Evolutionary conservation across 768 basidiomycete genomes (phyloP).

Genomic region (Strobilomyces confusus): DNA sequence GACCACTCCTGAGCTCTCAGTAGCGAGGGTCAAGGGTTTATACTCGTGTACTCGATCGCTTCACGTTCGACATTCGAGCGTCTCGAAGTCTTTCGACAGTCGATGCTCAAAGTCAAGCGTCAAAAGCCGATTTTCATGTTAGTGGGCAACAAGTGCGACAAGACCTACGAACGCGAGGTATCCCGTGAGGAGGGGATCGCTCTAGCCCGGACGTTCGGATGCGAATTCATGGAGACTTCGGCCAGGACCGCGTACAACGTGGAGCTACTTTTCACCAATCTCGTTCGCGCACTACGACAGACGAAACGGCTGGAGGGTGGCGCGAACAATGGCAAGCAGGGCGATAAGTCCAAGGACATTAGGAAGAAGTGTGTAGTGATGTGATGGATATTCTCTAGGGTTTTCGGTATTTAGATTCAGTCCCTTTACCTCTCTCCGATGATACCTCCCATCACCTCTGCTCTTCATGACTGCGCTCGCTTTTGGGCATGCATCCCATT

Average conservation of each 20-base stretch:
- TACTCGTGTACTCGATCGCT: conserved; percentile 94
- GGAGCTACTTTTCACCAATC: conserved; percentile 81
- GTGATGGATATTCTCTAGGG: conserved; percentile 65
- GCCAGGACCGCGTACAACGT: conserved; percentile 94
- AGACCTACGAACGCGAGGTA: conserved; percentile 86
- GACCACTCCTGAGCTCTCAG: conserved; percentile 8
- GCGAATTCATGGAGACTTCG: conserved; percentile 95
- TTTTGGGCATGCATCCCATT: conserved; percentile 23
- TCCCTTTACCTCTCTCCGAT: conserved; percentile 68
- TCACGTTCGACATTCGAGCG: conserved; percentile 91
- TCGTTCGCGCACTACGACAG: conserved; percentile 79
- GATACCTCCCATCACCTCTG: conserved; percentile 60
- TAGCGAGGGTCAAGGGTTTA: conserved; percentile 97
- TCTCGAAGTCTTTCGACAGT: conserved; percentile 84
- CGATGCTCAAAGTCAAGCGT: conserved; percentile 85
- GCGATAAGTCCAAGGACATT: conserved; percentile 42
- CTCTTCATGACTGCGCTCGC: conserved; percentile 26
- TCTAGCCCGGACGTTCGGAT: conserved; percentile 80
- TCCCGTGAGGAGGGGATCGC: conserved; percentile 84
- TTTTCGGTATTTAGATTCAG: conserved; percentile 61
- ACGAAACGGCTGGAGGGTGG: conserved; percentile 54
- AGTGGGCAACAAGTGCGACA: conserved; percentile 95
- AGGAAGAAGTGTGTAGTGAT: conserved; percentile 71
- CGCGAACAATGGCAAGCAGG: conserved; percentile 37
- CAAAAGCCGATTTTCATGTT: conserved; percentile 86